phyloP scores from a whole-genome alignment of 2,329 filamentous ascomycete genomes.

The Dendryphion nanum region DNA sequence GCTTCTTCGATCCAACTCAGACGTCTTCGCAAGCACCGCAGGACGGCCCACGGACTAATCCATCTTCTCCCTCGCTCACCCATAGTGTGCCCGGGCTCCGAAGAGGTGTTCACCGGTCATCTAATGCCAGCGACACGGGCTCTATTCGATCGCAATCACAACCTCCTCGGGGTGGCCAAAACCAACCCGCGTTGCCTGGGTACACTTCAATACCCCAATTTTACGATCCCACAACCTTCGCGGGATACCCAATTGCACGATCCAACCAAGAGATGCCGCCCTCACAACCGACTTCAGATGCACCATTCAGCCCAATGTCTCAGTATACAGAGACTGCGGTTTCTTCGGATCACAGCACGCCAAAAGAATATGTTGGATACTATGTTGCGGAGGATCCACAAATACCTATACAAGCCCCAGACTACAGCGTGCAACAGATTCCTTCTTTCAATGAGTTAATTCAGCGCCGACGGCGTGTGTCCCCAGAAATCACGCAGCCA shows the following conservation, averaged over 20 bases:
- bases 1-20: conserved; percentile 42
- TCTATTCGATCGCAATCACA: conserved; percentile 51
- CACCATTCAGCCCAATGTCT: conserved; percentile 19
- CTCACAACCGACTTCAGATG: conserved; percentile 17
- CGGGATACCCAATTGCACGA: conserved; percentile 34
- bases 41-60: conserved; percentile 48
- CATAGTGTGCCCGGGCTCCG: conserved; percentile 44
- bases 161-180: conserved; percentile 45
- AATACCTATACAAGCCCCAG: conserved; percentile 30
- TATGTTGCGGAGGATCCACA: conserved; percentile 46
- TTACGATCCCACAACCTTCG: conserved; percentile 27
- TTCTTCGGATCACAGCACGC: conserved; percentile 35
- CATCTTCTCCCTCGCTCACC: conserved; percentile 48
- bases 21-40: conserved; percentile 35
- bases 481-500: conserved; percentile 42
- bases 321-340: conserved; percentile 18
- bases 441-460: conserved; percentile 41
- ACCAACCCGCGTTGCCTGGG: conserved; percentile 39
- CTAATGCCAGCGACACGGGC: conserved; percentile 43
- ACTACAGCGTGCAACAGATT: conserved; percentile 35
- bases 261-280: conserved; percentile 29
- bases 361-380: conserved; percentile 53
- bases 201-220: conserved; percentile 38
- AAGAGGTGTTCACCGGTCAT: conserved; percentile 42
- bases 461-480: conserved; percentile 42